These are phyloP conservation scores for Thraustochytrium sp. DNA, from an alignment of 352 stramenopile species.

Conservation along the genomic window DNA sequence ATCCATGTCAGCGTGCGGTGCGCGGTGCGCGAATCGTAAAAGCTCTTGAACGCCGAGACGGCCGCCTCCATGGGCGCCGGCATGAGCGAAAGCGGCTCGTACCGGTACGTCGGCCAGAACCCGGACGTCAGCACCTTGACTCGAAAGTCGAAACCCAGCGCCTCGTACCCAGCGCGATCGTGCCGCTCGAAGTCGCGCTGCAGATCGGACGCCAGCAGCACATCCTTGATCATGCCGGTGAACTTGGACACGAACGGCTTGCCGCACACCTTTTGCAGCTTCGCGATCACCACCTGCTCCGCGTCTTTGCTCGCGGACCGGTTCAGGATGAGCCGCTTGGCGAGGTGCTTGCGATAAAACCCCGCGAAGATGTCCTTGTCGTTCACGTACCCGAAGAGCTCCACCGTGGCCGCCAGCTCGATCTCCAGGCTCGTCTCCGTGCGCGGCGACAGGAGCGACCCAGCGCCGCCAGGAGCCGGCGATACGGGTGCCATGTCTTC, in stretches of 20 bases:
- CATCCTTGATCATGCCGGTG: conserved; percentile 40
- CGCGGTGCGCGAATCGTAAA: neutral
- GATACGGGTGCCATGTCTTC: conserved; percentile 15
- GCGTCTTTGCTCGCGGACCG: neutral
- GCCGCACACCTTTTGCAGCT: neutral
- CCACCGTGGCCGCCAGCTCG: conserved; percentile 6
- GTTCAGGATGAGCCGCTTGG: conserved; percentile 32
- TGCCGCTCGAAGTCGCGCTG: neutral
- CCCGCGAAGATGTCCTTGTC: conserved; percentile 35
- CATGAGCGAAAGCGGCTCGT: neutral
- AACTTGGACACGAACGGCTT: conserved; percentile 30
- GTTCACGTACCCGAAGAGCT: conserved; percentile 37
- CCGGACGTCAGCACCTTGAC: conserved; percentile 26
- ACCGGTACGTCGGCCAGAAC: conserved; percentile 22
- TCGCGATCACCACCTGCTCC: conserved; percentile 1
- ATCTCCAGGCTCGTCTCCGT: neutral
- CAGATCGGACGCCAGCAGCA: neutral
- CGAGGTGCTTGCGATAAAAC: conserved; percentile 33
- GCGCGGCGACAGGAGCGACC: neutral
- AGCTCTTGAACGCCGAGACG: neutral
- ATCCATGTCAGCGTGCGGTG: conserved; percentile 18
- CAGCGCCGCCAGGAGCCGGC: neutral
- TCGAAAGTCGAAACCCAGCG: conserved; percentile 1
- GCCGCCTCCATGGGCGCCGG: neutral
- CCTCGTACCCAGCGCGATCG: neutral